These are phyloP conservation scores for Euphorbia peplus DNA, from an alignment of 345 rosid genomes.

Conservation along the genomic window DNA sequence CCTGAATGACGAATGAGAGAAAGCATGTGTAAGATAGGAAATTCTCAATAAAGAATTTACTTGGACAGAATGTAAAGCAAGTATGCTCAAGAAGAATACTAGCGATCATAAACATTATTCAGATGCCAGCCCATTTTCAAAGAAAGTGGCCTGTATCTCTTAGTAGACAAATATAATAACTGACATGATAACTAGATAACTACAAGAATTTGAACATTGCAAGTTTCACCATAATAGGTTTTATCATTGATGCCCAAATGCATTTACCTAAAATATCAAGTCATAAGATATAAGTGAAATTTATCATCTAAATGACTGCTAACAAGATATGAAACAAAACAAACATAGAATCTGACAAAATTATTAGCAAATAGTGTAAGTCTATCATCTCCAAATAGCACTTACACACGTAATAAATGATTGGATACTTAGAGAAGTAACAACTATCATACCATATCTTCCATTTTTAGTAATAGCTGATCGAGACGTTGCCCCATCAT, in stretches of 20 bases:
- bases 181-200: background rate
- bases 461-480: constrained; percentile 52
- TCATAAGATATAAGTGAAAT: no score
- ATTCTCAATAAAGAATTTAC: constrained; percentile 3
- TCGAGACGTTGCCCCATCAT: constrained; percentile 61
- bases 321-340: background rate
- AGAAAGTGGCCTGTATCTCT: background rate
- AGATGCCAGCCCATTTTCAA: background rate
- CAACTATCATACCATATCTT: constrained; percentile 41
- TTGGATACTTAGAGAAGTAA: constrained; percentile 5
- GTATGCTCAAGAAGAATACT: no score
- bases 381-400: background rate
- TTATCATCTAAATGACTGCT: background rate
- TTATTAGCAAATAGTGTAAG: no score
- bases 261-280: no score
- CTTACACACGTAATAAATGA: no score
- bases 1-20: constrained; percentile 31
- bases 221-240: background rate
- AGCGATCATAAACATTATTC: no score
- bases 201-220: background rate
- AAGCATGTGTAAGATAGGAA: background rate
- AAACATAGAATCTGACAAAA: background rate
- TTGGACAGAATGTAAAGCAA: background rate
- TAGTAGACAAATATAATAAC: background rate
- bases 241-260: no score